A percentile compares a stretch with the other conserved stretches of the same genome.
Evolutionary conservation across 768 basidiomycete species (phyloP).

Genomic region (Inosperma sp.): DNA sequence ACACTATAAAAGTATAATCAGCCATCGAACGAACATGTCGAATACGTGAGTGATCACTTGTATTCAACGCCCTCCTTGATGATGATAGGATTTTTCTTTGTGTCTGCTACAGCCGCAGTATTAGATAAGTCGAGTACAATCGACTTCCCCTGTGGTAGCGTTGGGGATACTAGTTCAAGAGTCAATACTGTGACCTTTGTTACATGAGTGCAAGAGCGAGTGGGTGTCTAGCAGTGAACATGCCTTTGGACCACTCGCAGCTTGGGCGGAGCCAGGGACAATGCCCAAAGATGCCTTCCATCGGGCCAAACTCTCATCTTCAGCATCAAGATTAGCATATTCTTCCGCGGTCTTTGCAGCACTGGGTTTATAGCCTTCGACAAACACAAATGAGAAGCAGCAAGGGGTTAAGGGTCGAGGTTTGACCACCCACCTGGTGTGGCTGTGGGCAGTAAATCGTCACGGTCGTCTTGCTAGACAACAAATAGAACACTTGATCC

Average conservation of each 20-base stretch:
- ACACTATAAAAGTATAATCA: conserved; percentile 44
- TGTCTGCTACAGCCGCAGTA: conserved; percentile 38
- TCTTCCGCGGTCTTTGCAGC: conserved; percentile 73
- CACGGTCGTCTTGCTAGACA: conserved; percentile 49
- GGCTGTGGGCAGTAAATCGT: conserved; percentile 47
- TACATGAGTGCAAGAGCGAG: neutral
- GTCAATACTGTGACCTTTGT: conserved; percentile 64
- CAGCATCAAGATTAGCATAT: conserved; percentile 78
- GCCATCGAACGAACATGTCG: neutral
- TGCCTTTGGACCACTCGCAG: conserved; percentile 63
- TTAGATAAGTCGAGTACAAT: conserved; percentile 67
- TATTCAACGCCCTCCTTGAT: conserved; percentile 90
- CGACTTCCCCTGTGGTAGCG: conserved; percentile 55
- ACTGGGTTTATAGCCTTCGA: conserved; percentile 67
- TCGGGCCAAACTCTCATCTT: conserved; percentile 88
- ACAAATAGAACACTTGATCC: conserved; percentile 8
- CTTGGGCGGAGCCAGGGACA: conserved; percentile 42
- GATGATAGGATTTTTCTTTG: conserved; percentile 72
- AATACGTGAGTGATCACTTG: conserved; percentile 49
- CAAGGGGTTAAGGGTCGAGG: neutral
- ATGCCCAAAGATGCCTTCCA: conserved; percentile 97
- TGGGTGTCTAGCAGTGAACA: neutral
- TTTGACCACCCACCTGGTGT: conserved; percentile 55
- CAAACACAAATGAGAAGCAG: no score
- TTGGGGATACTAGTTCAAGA: conserved; percentile 76